Evolutionary conservation across 495 filamentous ascomycete genomes (phyloP).

Genomic region (Hypoxylon trugodes): DNA sequence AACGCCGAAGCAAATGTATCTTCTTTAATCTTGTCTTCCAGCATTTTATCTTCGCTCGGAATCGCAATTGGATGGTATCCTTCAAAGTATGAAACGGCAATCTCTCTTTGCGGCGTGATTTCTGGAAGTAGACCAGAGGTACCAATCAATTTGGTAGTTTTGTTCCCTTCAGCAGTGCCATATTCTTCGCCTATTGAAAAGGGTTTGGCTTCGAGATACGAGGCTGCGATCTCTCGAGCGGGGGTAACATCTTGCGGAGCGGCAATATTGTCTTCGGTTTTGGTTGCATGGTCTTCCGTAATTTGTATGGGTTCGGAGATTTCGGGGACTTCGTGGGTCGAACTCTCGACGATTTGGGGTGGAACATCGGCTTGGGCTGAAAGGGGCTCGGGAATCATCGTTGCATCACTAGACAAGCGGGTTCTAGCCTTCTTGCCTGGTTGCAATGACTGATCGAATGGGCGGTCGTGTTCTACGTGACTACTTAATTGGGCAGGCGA

Average conservation of each 20-base stretch:
- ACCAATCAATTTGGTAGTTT: not conserved
- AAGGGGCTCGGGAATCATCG: conserved; percentile 20
- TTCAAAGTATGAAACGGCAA: conserved; percentile 38
- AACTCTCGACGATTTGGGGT: not conserved
- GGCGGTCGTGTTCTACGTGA: conserved; percentile 50
- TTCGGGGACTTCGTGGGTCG: conserved; percentile 8
- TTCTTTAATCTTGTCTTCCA: not conserved
- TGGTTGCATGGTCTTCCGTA: not conserved
- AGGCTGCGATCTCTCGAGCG: conserved; percentile 33
- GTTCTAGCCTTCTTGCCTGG: conserved; percentile 50
- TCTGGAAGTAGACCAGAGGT: conserved; percentile 20
- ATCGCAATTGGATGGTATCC: not conserved
- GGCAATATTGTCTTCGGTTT: not conserved
- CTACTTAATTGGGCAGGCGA: conserved; percentile 48
- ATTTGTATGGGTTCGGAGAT: conserved; percentile 2
- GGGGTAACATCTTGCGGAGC: conserved; percentile 13
- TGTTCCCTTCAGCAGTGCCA: conserved; percentile 19
- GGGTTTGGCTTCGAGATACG: conserved; percentile 34
- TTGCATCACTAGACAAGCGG: conserved; percentile 35
- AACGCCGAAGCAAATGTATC: not conserved
- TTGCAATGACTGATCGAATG: conserved; percentile 47
- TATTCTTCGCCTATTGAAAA: conserved; percentile 3
- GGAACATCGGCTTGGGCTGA: conserved; percentile 3
- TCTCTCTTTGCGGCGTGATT: conserved; percentile 30
- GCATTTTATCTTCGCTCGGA: conserved; percentile 2